Evolutionary conservation across 2,329 filamentous ascomycete genomes (phyloP).

Genomic region (Cladosporium sp.): DNA sequence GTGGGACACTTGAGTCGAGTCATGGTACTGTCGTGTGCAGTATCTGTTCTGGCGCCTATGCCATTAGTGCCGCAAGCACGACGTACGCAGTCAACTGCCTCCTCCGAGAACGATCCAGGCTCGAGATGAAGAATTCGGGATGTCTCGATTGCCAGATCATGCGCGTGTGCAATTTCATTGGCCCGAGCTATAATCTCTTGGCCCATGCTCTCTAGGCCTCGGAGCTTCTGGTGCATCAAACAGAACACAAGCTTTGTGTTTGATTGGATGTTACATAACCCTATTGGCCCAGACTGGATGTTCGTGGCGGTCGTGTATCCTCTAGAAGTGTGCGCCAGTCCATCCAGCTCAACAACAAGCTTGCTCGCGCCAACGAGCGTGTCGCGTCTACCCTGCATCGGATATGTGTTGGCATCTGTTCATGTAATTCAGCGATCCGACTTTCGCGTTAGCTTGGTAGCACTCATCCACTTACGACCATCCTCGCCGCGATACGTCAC

Average conservation of each 20-base stretch:
- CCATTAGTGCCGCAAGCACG: constrained; percentile 25
- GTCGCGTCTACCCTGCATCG: constrained; percentile 26
- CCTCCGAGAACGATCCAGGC: constrained; percentile 17
- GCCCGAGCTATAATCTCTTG: constrained; percentile 17
- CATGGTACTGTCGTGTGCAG: constrained; percentile 29
- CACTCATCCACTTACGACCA: constrained; percentile 17
- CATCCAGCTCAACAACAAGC: constrained; percentile 23
- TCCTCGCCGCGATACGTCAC: constrained; percentile 30
- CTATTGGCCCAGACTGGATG: constrained; percentile 22
- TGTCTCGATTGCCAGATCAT: constrained; percentile 15
- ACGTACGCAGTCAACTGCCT: constrained; percentile 21
- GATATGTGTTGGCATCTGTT: constrained; percentile 30
- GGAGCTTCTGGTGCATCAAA: constrained; percentile 25
- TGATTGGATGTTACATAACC: constrained; percentile 30
- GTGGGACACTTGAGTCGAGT: constrained; percentile 27
- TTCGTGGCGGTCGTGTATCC: constrained; percentile 28
- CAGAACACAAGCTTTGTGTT: constrained; percentile 24
- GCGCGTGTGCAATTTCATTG: not conserved
- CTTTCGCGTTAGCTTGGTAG: no score
- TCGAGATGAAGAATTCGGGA: constrained; percentile 18
- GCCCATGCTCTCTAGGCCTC: constrained; percentile 23
- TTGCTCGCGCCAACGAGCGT: constrained; percentile 24
- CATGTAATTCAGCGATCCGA: not conserved
- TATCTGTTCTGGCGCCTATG: constrained; percentile 20
- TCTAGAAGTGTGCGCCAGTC: constrained; percentile 16